Evolutionary conservation across 805 yeast species (phyloP).

Genomic region (Saccharomycopsis malanga): DNA sequence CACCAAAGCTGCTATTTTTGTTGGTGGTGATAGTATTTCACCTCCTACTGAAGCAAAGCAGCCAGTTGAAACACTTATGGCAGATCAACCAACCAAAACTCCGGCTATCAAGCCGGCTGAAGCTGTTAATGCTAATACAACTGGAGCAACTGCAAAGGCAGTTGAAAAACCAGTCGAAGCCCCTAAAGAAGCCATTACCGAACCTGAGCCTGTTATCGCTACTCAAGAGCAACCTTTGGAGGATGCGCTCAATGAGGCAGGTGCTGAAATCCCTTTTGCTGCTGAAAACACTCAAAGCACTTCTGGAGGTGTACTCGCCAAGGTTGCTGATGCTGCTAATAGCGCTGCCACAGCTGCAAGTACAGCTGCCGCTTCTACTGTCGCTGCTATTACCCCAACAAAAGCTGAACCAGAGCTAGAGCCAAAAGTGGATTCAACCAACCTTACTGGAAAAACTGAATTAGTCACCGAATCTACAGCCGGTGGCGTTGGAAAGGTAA

Average conservation of each 20-base stretch:
- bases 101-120: constrained; percentile 11
- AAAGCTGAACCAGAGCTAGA: not conserved
- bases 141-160: not conserved
- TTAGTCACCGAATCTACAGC: not conserved
- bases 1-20: too few relatives aligned
- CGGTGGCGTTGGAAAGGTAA: not conserved
- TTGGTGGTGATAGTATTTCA: too few relatives aligned
- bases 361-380: constrained; percentile 5
- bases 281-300: too few relatives aligned
- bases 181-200: not conserved
- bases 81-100: not conserved
- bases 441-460: not conserved
- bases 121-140: not conserved
- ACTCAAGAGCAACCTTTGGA: not conserved
- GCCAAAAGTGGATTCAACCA: not conserved
- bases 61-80: too few relatives aligned
- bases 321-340: not conserved
- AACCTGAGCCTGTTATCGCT: not conserved
- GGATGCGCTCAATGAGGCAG: not conserved
- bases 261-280: not conserved
- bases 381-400: not conserved
- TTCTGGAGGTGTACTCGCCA: not conserved
- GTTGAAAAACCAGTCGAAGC: constrained; percentile 1
- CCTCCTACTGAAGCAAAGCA: too few relatives aligned
- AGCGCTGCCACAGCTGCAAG: not conserved